Evolutionary conservation across 1,284 basidiomycete species (phyloP).

Genomic region (Vanrija sp.): DNA sequence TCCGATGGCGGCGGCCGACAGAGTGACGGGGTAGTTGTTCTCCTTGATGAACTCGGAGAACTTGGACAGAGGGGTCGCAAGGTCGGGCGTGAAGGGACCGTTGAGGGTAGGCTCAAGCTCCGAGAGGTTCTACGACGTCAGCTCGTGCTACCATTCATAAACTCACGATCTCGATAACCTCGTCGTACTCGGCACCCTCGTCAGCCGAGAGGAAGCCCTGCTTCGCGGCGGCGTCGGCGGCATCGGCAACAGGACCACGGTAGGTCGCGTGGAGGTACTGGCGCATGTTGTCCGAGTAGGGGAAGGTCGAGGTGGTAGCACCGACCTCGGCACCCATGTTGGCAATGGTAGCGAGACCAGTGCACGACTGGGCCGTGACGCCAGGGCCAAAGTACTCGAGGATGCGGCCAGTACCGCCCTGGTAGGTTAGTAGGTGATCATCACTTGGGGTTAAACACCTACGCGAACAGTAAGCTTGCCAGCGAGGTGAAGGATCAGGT

Average conservation of each 20-base stretch:
- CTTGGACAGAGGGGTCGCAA: constrained; percentile 90
- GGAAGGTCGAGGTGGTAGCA: constrained; percentile 96
- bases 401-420: constrained; percentile 94
- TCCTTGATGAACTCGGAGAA: constrained; percentile 76
- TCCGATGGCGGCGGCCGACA: constrained; percentile 89
- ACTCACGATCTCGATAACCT: constrained; percentile 86
- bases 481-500: constrained; percentile 89
- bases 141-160: background rate
- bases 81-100: constrained; percentile 96
- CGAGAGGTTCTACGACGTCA: background rate
- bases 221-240: constrained; percentile 78
- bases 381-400: constrained; percentile 98
- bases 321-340: constrained; percentile 99
- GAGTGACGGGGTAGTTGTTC: constrained; percentile 85
- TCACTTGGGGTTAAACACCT: constrained; percentile 33
- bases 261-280: constrained; percentile 87
- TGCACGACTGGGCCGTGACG: constrained; percentile 84
- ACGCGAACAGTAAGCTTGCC: constrained; percentile 92
- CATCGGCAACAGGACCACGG: constrained; percentile 77
- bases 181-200: constrained; percentile 88
- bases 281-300: constrained; percentile 86
- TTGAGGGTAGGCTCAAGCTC: constrained; percentile 93
- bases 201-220: constrained; percentile 79
- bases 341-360: constrained; percentile 88
- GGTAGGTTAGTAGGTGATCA: background rate